Evolutionary conservation across 2,329 filamentous ascomycete genomes (phyloP).

Genomic region (Calonectria ilicicola): DNA sequence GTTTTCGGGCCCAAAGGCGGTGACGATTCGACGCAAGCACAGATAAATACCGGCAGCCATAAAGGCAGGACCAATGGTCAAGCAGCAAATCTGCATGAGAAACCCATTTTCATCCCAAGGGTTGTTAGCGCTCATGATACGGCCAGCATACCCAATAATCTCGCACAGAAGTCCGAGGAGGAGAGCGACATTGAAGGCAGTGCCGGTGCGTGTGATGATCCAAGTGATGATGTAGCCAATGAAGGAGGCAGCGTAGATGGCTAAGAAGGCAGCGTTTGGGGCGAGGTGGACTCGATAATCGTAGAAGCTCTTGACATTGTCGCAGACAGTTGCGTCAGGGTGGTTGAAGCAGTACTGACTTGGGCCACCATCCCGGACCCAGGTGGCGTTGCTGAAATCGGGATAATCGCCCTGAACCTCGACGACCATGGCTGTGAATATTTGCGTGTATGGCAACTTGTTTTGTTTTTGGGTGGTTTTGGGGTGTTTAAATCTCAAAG

Average conservation of each 20-base stretch:
- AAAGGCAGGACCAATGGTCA: conserved; percentile 75
- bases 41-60: conserved; percentile 74
- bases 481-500: not conserved
- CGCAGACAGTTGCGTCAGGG: conserved; percentile 44
- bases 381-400: conserved; percentile 37
- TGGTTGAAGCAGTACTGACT: conserved; percentile 44
- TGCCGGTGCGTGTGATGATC: conserved; percentile 58
- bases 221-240: conserved; percentile 56
- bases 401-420: conserved; percentile 17
- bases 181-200: conserved; percentile 66
- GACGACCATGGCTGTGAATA: not conserved
- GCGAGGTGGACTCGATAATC: conserved; percentile 62
- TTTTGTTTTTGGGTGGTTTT: not conserved
- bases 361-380: conserved; percentile 32
- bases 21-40: conserved; percentile 64
- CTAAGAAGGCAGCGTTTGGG: conserved; percentile 64
- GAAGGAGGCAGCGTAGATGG: conserved; percentile 60
- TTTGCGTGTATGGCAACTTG: not conserved
- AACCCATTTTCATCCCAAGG: conserved; percentile 62
- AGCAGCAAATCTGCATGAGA: conserved; percentile 69
- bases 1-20: conserved; percentile 60
- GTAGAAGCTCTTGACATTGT: conserved; percentile 56
- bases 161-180: conserved; percentile 65
- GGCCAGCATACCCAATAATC: conserved; percentile 69
- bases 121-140: conserved; percentile 67